Evolutionary conservation across 371 early-diverging fungal species (phyloP).

Genomic region (Lichtheimia ornata): DNA sequence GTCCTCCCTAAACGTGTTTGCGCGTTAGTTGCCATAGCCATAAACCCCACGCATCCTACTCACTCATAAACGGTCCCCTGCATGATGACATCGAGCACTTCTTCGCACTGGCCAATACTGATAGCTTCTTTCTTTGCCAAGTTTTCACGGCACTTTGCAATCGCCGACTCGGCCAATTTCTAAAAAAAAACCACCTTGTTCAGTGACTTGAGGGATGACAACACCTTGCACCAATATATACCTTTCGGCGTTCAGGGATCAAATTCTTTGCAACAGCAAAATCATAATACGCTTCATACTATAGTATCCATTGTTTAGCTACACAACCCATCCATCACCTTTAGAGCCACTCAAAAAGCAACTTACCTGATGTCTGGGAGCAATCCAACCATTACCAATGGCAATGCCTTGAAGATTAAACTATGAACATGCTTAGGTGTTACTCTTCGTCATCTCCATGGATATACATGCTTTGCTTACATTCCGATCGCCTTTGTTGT

Average conservation of each 20-base stretch:
- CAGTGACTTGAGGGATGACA: too few species aligned
- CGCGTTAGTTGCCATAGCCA: too few species aligned
- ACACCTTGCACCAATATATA: conserved; percentile 13
- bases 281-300: conserved; percentile 61
- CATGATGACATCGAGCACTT: conserved; percentile 27
- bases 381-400: conserved; percentile 92
- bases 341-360: background rate
- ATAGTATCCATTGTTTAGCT: background rate
- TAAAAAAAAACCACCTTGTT: background rate
- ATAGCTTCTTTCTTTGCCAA: conserved; percentile 23
- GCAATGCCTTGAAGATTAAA: conserved; percentile 68
- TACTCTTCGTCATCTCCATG: background rate
- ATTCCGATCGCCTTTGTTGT: conserved; percentile 33
- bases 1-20: background rate
- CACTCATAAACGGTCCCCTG: conserved; percentile 35
- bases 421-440: conserved; percentile 10
- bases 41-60: background rate
- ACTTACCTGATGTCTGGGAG: conserved; percentile 71
- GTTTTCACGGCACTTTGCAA: conserved; percentile 25
- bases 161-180: conserved; percentile 17
- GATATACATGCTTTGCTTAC: background rate
- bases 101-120: conserved; percentile 32
- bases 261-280: conserved; percentile 46
- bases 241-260: conserved; percentile 34
- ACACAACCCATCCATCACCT: background rate